phyloP scores from a whole-genome alignment of 768 basidiomycete species.

The Daedaleopsis sinensis region DNA sequence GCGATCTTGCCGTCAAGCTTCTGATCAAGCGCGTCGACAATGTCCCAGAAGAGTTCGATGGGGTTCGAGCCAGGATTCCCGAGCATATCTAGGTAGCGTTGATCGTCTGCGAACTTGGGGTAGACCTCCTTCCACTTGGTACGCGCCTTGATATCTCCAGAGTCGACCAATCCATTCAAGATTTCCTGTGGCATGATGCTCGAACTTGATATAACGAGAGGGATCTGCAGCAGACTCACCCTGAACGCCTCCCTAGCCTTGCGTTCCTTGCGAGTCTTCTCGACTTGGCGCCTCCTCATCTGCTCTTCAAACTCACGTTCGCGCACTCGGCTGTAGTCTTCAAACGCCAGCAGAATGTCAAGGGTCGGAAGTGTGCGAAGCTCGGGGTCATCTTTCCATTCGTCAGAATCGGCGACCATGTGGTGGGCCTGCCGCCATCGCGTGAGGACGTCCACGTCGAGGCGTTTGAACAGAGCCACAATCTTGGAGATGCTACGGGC shows the following conservation, averaged over 20 bases:
- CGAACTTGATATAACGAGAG: not conserved
- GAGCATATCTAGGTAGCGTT: slow-evolving; percentile 84
- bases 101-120: slow-evolving; percentile 72
- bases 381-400: slow-evolving; percentile 78
- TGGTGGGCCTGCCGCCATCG: slow-evolving; percentile 88
- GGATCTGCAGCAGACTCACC: slow-evolving; percentile 43
- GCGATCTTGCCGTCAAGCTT: slow-evolving; percentile 78
- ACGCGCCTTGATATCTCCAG: slow-evolving; percentile 73
- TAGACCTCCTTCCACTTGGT: slow-evolving; percentile 94
- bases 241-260: slow-evolving; percentile 92
- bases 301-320: slow-evolving; percentile 93
- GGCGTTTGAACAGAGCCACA: slow-evolving; percentile 79
- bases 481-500: slow-evolving; percentile 83
- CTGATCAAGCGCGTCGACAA: slow-evolving; percentile 86
- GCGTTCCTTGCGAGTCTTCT: slow-evolving; percentile 82
- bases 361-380: slow-evolving; percentile 84
- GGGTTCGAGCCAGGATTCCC: slow-evolving; percentile 95
- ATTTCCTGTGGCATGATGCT: slow-evolving; percentile 52
- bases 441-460: slow-evolving; percentile 91
- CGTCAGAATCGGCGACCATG: slow-evolving; percentile 72
- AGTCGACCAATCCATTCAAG: slow-evolving; percentile 66
- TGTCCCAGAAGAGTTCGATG: slow-evolving; percentile 95
- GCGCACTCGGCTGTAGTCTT: slow-evolving; percentile 88
- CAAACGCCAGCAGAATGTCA: slow-evolving; percentile 91
- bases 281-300: slow-evolving; percentile 75